phyloP scores from a whole-genome alignment of 495 filamentous ascomycete species.

The Poronia punctata region DNA sequence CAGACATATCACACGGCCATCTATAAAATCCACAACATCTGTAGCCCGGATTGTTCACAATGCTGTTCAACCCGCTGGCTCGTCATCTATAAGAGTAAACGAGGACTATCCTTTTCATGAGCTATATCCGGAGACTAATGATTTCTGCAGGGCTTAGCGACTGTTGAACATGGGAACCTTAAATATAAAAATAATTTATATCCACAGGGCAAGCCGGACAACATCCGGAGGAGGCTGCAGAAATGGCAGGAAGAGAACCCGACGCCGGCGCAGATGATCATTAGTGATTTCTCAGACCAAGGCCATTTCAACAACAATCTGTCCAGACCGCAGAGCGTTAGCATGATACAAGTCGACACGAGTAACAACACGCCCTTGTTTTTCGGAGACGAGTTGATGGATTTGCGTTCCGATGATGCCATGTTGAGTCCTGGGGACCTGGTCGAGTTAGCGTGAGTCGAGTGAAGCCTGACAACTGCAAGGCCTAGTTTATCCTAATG shows the following conservation, averaged over 20 bases:
- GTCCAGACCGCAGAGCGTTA: constrained; percentile 20
- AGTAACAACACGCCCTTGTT: constrained; percentile 29
- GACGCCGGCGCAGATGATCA: constrained; percentile 24
- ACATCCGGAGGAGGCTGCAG: constrained; percentile 46
- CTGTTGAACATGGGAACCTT: constrained; percentile 15
- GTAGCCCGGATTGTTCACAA: constrained; percentile 3
- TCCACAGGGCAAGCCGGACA: constrained; percentile 12
- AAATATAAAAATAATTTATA: too few relatives aligned
- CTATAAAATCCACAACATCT: too few relatives aligned
- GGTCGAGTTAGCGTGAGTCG: constrained; percentile 56
- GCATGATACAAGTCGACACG: constrained; percentile 32
- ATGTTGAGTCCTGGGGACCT: constrained; percentile 63
- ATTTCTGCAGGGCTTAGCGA: constrained; percentile 15
- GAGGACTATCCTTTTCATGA: background rate
- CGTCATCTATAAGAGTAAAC: constrained; percentile 19
- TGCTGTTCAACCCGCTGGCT: background rate
- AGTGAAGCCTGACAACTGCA: too few relatives aligned
- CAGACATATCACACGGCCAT: too few relatives aligned
- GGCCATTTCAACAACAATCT: constrained; percentile 23
- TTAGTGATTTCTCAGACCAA: constrained; percentile 27
- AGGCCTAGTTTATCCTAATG: too few relatives aligned
- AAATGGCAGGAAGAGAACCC: constrained; percentile 49
- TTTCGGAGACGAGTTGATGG: constrained; percentile 32
- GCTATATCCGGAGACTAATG: constrained; percentile 2
- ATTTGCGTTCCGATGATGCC: constrained; percentile 27